Evolutionary conservation across 345 rosid species (phyloP), one percentile per base, ranked within the genome.

Genomic region (Boechera retrofracta): DNA sequence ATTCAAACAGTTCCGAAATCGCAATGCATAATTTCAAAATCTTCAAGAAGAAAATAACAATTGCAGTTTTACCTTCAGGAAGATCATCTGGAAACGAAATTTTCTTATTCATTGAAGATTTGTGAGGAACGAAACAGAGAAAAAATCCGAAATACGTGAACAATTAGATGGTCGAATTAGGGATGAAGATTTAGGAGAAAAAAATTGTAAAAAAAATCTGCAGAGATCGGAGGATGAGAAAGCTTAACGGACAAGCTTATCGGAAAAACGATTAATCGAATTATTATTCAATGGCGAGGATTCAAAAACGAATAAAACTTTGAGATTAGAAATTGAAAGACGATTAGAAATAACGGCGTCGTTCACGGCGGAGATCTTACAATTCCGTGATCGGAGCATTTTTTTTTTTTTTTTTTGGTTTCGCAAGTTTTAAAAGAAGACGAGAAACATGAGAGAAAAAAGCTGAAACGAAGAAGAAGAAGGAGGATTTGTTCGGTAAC

Each of bases 161-260:
- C 74, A 83, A 76, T 78, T 85, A 61, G 68, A 85, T 3, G 89
- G 88, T 59, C 77, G 10, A 87, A 32, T 82, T 84, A 88, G 16
- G 49, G 12, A 42, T 67, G 80, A 83, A 82, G 75, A 88, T 52
- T 12, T 16, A 54, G 84, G 79, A 69, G 76, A 70, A 86, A 90
- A 89, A 64, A 86, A 87, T 67, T 83, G 13, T 21, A 1, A 21
- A 1, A 38, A 84, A 70, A 89, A 87, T 88, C 87, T 86, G 87
- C 85, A 85, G 66, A 83, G 85, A 83, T 77, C 77, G 72, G 83
- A 84, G 86, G 11, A 39, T 33, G 35, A 33, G 6, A 5, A 35
- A 81, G 86, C 81, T 87, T 77, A 82, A 77, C 72, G 47, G 76
- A 82, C 64, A 81, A 83, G 83, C 81, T 86, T 86, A 86, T 89